Percentiles rank a stretch among this genome's conserved stretches.
Conservation (phyloP, 2,329 filamentous ascomycete species). For the Rhynchosporium graminicola region DNA sequence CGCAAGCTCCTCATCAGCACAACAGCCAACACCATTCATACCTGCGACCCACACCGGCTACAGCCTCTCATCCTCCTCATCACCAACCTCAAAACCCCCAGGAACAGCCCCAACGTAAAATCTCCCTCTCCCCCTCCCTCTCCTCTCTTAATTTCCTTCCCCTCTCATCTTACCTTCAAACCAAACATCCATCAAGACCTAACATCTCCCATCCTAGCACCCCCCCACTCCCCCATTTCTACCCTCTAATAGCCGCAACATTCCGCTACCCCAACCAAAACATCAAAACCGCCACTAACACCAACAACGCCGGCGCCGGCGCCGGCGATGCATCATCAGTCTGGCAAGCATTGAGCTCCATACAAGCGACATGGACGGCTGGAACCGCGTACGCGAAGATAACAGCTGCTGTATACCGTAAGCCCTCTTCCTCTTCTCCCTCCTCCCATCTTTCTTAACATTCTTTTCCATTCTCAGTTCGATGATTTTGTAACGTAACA, state of each 20-base stretch:
- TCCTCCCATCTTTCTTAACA: neutral
- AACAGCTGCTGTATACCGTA: slow-evolving; percentile 11
- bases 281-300: neutral
- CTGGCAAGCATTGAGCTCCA: slow-evolving; percentile 1
- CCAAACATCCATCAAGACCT: neutral
- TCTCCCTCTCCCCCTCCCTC: neutral
- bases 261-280: slow-evolving; percentile 1
- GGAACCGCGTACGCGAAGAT: slow-evolving; percentile 8
- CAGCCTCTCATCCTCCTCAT: neutral
- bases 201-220: neutral
- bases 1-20: neutral
- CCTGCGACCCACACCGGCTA: slow-evolving; percentile 2
- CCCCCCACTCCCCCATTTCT: neutral
- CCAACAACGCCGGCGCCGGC: too few species aligned
- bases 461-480: too few species aligned
- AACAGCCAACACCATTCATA: slow-evolving; percentile 9
- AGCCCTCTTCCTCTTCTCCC: neutral
- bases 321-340: neutral
- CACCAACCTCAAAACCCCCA: neutral
- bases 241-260: neutral
- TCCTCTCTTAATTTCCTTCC: neutral
- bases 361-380: slow-evolving; percentile 13
- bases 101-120: neutral
- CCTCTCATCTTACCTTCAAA: neutral
- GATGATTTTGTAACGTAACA: too few species aligned